These are phyloP conservation scores for Fraxinus platypoda DNA, from an alignment of 305 asterid genomes.

Conservation along the genomic window DNA sequence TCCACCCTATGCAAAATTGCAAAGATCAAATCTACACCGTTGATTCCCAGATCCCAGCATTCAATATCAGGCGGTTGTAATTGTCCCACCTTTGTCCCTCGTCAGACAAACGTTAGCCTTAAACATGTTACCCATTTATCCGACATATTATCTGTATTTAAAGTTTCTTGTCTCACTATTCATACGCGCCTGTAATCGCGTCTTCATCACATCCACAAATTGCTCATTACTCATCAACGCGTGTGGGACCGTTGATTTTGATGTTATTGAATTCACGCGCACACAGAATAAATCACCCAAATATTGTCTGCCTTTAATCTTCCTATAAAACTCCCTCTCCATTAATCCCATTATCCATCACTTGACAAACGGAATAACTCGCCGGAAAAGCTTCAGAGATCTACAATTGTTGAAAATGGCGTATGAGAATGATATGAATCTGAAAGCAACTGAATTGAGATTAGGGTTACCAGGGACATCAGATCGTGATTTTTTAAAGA, in stretches of 20 bases:
- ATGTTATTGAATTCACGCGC: conserved; percentile 39
- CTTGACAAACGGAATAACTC: not conserved
- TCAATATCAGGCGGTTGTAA: conserved; percentile 39
- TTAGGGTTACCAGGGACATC: conserved; percentile 59
- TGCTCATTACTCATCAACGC: conserved; percentile 5
- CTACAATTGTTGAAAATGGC: conserved; percentile 6
- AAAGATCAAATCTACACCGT: conserved; percentile 22
- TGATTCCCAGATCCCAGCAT: conserved; percentile 28
- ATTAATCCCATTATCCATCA: conserved; percentile 26
- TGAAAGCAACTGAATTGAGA: conserved; percentile 54
- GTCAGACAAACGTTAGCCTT: conserved; percentile 15
- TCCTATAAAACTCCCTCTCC: conserved; percentile 37
- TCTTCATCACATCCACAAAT: not conserved
- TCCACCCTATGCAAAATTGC: not conserved
- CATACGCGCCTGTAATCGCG: conserved; percentile 14
- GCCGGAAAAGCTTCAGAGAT: not conserved
- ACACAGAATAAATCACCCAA: conserved; percentile 36
- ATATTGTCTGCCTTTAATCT: conserved; percentile 20
- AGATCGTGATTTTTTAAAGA: conserved; percentile 15
- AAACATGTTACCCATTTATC: conserved; percentile 21
- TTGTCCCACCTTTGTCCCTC: conserved; percentile 46
- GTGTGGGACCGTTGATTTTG: conserved; percentile 19
- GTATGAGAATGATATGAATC: conserved; percentile 39
- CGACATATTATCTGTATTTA: conserved; percentile 31
- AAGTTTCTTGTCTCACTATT: conserved; percentile 31